Base-by-base conservation (phyloP, 1,284 basidiomycete genomes). In the Meripilus lineatus region DNA sequence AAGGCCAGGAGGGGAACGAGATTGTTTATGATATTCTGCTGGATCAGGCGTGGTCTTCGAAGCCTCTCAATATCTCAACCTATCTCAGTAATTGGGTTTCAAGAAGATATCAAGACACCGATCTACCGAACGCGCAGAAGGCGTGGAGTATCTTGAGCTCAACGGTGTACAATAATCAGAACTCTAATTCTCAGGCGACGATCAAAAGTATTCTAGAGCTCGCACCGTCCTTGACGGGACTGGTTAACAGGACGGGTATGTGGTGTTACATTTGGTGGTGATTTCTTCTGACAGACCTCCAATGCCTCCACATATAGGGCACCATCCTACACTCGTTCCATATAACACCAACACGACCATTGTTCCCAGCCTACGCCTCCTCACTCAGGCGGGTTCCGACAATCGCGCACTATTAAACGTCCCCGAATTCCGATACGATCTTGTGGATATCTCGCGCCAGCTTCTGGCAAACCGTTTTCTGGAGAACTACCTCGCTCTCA, bases 1-100 rank as follows among this genome's bases (percentile, higher is more conserved):
- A 72, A 43, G 70, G 70, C 11, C 58, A 69, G 40, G 70, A 72
- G 46, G 66, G 70, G 11, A 71, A 72, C 50, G 70, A 72, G 55
- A 61, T 71, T 37, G 55, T 70, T 13, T 72, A 70, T 44, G 66
- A 71, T 35, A 50, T 69, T n/a, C 57, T 70, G 3, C 61, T 69
- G 34, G 69, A 72, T 52, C 65, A 68, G 43, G 68, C 67, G 1
- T 72, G 70, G 70, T 67, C 62, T 5, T 40, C 59, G 1, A 53
- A 52, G 0, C 50, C 62, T 2, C 55, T 72, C 40, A 46, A 67
- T 49, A 53, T 63, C 40, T 50, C 50, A 2, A 39, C 48, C 1
- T 71, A 70, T 45, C 56, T 65, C 17, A 42, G 53, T 28, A 51
- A 59, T 11, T 71, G 67, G 64, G 59, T 63, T 18, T 47, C 58